These are phyloP conservation scores for Populus deltoides DNA, from an alignment of 345 rosid genomes.

Conservation along the genomic window DNA sequence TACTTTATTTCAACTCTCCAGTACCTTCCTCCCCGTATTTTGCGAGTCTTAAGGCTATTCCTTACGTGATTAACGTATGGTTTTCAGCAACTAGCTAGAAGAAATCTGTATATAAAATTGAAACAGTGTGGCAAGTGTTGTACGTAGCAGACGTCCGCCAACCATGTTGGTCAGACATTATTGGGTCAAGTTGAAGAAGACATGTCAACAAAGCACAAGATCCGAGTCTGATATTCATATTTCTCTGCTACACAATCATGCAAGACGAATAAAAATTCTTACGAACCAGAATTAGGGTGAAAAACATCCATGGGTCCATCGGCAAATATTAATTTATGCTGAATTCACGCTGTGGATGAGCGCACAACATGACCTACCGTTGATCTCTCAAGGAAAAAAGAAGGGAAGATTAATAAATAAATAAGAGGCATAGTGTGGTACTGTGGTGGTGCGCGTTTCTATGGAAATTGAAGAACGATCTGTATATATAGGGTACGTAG, in stretches of 20 bases:
- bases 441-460: background rate
- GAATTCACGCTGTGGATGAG: background rate
- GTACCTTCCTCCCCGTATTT: too few relatives aligned
- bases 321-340: background rate
- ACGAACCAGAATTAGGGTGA: background rate
- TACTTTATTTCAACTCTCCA: background rate
- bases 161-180: background rate
- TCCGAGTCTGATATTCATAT: background rate
- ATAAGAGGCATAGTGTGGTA: background rate
- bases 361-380: background rate
- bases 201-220: constrained; percentile 16
- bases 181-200: constrained; percentile 25
- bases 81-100: background rate
- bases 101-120: background rate
- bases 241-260: background rate
- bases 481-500: too few relatives aligned
- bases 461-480: background rate
- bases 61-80: background rate
- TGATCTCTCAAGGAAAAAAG: background rate
- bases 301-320: background rate
- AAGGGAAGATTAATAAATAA: background rate
- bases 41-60: background rate
- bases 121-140: background rate
- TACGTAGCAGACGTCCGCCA: background rate
- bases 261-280: background rate